phyloP scores from a whole-genome alignment of 202 grass and related monocot genomes.

The Carex sylvatica region DNA sequence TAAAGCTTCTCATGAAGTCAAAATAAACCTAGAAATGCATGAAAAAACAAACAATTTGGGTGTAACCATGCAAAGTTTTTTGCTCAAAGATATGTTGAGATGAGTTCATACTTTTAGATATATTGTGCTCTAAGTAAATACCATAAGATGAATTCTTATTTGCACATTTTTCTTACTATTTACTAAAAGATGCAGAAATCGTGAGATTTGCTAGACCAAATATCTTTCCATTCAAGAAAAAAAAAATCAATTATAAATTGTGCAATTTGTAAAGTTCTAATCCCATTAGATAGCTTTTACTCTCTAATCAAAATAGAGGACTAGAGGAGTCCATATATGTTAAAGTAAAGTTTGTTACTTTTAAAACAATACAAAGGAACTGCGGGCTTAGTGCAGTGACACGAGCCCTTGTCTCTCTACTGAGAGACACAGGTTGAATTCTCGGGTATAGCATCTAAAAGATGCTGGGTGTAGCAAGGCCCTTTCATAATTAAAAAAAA shows the following conservation, averaged over 20 bases:
- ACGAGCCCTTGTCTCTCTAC: too few relatives aligned
- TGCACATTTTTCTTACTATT: background rate
- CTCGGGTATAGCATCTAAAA: too few relatives aligned
- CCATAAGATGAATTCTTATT: background rate
- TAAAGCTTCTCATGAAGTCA: constrained; percentile 95
- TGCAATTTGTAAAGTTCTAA: background rate
- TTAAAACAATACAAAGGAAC: background rate
- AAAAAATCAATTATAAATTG: background rate
- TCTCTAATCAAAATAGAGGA: background rate
- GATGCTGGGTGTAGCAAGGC: too few relatives aligned
- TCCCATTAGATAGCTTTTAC: background rate
- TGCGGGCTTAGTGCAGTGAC: too few relatives aligned
- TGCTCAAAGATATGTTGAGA: constrained; percentile 6
- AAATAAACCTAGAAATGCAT: constrained; percentile 68
- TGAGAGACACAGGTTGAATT: too few relatives aligned
- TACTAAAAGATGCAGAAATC: background rate
- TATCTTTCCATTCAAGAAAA: background rate
- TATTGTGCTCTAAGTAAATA: background rate
- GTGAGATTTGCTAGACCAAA: background rate
- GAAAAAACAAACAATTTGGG: background rate
- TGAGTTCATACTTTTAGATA: background rate
- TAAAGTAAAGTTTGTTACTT: background rate
- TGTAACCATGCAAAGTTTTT: background rate
- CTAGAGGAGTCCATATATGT: background rate
- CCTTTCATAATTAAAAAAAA: too few relatives aligned